A percentile compares a stretch with the other conserved stretches of the same genome.
Evolutionary conservation across 768 basidiomycete species (phyloP).

Genomic region (Fibroporia radiculosa): DNA sequence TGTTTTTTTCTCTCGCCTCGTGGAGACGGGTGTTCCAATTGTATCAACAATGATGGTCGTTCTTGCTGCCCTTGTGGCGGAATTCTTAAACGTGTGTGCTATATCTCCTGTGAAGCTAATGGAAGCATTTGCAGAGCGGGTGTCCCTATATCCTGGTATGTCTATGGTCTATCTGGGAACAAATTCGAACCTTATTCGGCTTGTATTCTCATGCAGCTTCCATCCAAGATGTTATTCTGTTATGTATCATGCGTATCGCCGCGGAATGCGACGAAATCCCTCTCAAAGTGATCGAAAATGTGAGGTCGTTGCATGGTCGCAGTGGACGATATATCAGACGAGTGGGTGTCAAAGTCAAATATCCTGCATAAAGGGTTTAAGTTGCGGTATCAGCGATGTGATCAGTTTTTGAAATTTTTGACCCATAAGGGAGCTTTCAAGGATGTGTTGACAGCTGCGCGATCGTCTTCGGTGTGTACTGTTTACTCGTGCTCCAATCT

Average conservation of each 20-base stretch:
- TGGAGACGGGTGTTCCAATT: slow-evolving; percentile 25
- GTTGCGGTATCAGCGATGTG: slow-evolving; percentile 46
- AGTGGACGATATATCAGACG: slow-evolving; percentile 49
- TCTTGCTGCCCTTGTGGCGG: slow-evolving; percentile 59
- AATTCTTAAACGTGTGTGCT: slow-evolving; percentile 47
- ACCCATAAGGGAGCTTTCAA: slow-evolving; percentile 37
- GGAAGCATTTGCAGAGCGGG: slow-evolving; percentile 32
- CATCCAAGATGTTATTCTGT: slow-evolving; percentile 65
- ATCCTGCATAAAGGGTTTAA: background rate
- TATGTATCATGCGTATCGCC: slow-evolving; percentile 63
- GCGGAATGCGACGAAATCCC: slow-evolving; percentile 52
- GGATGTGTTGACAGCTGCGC: slow-evolving; percentile 39
- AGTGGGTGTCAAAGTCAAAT: slow-evolving; percentile 27
- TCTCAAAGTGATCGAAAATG: slow-evolving; percentile 31
- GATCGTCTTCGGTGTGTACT: slow-evolving; percentile 47
- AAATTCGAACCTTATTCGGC: background rate
- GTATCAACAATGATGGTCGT: slow-evolving; percentile 60
- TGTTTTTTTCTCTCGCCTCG: slow-evolving; percentile 31
- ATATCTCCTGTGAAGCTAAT: slow-evolving; percentile 43
- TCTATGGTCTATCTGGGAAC: slow-evolving; percentile 3
- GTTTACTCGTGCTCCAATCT: slow-evolving; percentile 1
- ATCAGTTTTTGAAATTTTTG: slow-evolving; percentile 51
- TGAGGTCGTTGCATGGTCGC: slow-evolving; percentile 35
- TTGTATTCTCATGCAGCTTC: slow-evolving; percentile 42
- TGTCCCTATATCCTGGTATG: slow-evolving; percentile 39